Evolutionary conservation across 805 yeast species (phyloP), one percentile per base, ranked within the genome.

Genomic region (Lachancea sp.): DNA sequence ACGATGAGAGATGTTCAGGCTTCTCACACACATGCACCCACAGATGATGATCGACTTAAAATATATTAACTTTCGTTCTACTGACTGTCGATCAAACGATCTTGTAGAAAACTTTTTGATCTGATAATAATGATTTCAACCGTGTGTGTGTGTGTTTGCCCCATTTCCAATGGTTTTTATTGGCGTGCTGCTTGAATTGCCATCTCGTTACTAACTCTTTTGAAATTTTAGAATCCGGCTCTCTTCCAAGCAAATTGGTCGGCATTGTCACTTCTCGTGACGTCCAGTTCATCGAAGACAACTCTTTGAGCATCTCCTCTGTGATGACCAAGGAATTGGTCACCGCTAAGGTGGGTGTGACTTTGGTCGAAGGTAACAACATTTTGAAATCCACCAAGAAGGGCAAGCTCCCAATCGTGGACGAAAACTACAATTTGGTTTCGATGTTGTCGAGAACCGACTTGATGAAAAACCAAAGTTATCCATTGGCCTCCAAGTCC

Each of bases 251-350:
- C 49, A 91, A 93, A 69, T 79, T 93, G 52, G 72, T 91, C 47
- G 99, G 99, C 73, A 88, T 93, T 59, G 80, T 93, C 66, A 91
- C 99, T 46, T 86, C 97, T 39, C 90, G 99, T 74, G 99, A 93
- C 69, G 80, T 87, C 52, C 98, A 93, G 75, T 93, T 93, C 77
- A 84, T 83, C 63, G 96, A 89, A 59, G 79, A 85, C 55, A 76
- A 76, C 50, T 40, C 70, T 19, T 67, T 83, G 40, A 65, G 70
- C 44, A 85, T 90, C 51, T 67, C 84, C 44, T 85, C 82, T 47
- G 78, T 93, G 55, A 93, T 93, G 99, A 89, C 97, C 62, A 79
- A 74, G 45, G 95, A 91, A 45, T 73, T 89, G 57, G 77, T 89
- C 59, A 85, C 95, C 48, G 96, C 90, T 52, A 69, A 78, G 53